Evolutionary conservation across 495 filamentous ascomycete species (phyloP).

Genomic region (Apiosordaria backusii): DNA sequence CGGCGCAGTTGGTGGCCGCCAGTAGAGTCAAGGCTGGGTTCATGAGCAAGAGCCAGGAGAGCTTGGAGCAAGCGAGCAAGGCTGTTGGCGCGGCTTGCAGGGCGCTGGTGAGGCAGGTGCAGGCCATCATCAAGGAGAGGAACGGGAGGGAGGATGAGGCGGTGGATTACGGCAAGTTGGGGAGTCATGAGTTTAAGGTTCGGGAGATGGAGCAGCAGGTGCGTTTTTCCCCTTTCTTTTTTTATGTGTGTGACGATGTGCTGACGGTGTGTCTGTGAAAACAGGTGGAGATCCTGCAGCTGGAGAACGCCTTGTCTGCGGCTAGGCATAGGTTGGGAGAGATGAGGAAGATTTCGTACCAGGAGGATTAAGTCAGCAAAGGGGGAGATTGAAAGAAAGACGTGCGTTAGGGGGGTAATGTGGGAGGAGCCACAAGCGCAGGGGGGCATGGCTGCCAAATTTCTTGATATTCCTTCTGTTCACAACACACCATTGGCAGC

Average conservation of each 20-base stretch:
- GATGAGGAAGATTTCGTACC: conserved; percentile 98
- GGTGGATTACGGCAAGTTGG: conserved; percentile 85
- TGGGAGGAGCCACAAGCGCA: no score
- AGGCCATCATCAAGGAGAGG: conserved; percentile 84
- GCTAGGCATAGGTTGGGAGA: conserved; percentile 85
- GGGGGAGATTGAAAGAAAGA: neutral
- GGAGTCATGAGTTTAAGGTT: conserved; percentile 95
- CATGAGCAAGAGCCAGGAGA: conserved; percentile 94
- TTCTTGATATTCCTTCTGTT: neutral
- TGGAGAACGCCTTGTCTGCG: conserved; percentile 81
- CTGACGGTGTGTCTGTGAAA: conserved; percentile 12
- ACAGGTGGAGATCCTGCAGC: conserved; percentile 93
- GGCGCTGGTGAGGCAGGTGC: conserved; percentile 85
- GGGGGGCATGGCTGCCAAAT: neutral
- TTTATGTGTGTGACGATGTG: neutral
- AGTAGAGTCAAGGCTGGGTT: conserved; percentile 95
- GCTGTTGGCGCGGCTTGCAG: conserved; percentile 87
- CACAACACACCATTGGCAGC: neutral
- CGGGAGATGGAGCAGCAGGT: conserved; percentile 99
- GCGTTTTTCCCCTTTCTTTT: conserved; percentile 37
- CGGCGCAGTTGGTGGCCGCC: conserved; percentile 93
- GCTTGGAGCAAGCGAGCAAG: conserved; percentile 85
- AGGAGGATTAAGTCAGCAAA: conserved; percentile 56
- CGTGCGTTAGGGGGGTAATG: neutral
- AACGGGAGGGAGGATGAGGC: conserved; percentile 70